Percentiles rank a stretch among this genome's conserved stretches.
Evolutionary conservation across 495 filamentous ascomycete species (phyloP).

Genomic region (Parathielavia hyrcaniae): DNA sequence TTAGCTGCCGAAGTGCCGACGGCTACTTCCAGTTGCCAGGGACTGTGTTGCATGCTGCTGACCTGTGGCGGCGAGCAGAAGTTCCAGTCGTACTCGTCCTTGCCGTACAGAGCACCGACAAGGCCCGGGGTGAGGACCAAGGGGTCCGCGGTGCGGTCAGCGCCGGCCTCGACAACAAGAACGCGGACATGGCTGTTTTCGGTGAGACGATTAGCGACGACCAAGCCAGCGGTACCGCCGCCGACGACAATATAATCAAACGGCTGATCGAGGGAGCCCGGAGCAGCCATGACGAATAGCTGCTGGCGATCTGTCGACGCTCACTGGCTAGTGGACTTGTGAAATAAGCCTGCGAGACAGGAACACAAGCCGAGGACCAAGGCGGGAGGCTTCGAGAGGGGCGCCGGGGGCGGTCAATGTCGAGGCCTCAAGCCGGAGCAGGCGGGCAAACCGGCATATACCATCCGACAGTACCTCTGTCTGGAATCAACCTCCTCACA

Average conservation of each 20-base stretch:
- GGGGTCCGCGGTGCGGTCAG: constrained; percentile 43
- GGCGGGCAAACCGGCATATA: no score
- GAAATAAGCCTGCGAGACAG: not conserved
- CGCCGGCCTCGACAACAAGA: constrained; percentile 52
- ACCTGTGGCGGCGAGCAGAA: constrained; percentile 47
- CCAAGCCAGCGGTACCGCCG: constrained; percentile 82
- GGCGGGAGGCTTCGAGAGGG: no score
- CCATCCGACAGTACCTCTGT: no score
- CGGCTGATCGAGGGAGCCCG: constrained; percentile 14
- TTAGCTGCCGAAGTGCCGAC: constrained; percentile 3
- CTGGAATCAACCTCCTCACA: no score
- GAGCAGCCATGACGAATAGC: constrained; percentile 5
- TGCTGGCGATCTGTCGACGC: not conserved
- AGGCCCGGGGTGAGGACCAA: constrained; percentile 44
- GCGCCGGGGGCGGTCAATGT: no score
- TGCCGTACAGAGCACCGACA: constrained; percentile 40
- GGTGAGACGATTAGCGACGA: constrained; percentile 59
- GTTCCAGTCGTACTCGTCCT: constrained; percentile 52
- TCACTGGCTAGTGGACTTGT: not conserved
- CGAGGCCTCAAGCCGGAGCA: no score
- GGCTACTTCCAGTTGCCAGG: not conserved
- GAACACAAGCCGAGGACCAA: not conserved
- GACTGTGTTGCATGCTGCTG: not conserved
- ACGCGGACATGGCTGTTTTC: constrained; percentile 41
- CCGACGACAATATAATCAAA: constrained; percentile 86